phyloP scores from a whole-genome alignment of 2,329 filamentous ascomycete species.

The Lachnellula suecica region DNA sequence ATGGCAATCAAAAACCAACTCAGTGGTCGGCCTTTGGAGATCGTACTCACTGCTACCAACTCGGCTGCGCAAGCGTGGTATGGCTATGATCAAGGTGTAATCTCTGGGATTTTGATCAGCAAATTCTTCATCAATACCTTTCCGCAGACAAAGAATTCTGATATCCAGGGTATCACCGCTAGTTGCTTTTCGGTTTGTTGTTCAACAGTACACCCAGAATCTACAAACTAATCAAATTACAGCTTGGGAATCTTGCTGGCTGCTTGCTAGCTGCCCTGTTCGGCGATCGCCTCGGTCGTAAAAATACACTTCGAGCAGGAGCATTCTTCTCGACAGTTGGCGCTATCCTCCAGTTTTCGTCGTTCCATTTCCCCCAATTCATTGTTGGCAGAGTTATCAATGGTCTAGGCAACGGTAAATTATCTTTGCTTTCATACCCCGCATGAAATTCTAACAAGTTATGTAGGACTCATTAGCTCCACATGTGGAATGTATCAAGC shows the following conservation, averaged over 20 bases:
- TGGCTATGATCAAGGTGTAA: slow-evolving; percentile 65
- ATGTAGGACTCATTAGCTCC: slow-evolving; percentile 14
- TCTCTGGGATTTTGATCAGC: slow-evolving; percentile 70
- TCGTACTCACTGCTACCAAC: slow-evolving; percentile 14
- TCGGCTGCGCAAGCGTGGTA: slow-evolving; percentile 31
- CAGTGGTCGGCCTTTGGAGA: slow-evolving; percentile 7
- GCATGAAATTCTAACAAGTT: neutral
- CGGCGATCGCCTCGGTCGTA: slow-evolving; percentile 21
- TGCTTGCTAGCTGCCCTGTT: slow-evolving; percentile 18
- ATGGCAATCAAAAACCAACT: slow-evolving; percentile 3
- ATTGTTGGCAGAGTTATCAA: slow-evolving; percentile 48
- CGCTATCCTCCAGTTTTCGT: slow-evolving; percentile 41
- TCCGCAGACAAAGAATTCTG: slow-evolving; percentile 38
- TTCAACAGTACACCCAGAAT: neutral
- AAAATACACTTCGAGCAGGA: slow-evolving; percentile 16
- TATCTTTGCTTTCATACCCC: slow-evolving; percentile 27
- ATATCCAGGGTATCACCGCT: slow-evolving; percentile 43
- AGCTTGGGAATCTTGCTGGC: slow-evolving; percentile 19
- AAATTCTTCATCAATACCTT: slow-evolving; percentile 54
- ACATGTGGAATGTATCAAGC: slow-evolving; percentile 23
- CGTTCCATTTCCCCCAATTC: slow-evolving; percentile 48
- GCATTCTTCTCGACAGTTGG: slow-evolving; percentile 34
- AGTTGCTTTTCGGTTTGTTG: slow-evolving; percentile 42
- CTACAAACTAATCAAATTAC: neutral
- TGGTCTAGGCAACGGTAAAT: slow-evolving; percentile 48